These are phyloP conservation scores for Smittium mucronatum DNA, from an alignment of 371 early-diverging fungal genomes.

Conservation along the genomic window DNA sequence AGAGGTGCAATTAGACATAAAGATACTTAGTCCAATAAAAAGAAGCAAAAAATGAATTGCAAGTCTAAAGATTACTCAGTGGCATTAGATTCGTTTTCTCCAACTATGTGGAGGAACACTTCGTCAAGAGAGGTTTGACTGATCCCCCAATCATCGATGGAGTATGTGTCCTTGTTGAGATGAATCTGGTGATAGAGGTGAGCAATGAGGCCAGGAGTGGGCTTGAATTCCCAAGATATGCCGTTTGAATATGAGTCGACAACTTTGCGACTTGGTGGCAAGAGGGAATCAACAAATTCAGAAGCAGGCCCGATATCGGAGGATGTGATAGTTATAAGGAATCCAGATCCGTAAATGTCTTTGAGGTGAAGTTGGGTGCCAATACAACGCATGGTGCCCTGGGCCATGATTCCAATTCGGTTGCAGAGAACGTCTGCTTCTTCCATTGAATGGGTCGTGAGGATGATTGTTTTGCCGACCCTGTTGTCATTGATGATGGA, in stretches of 20 bases:
- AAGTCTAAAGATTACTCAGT: background rate
- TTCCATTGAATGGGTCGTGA: constrained; percentile 3
- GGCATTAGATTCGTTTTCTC: background rate
- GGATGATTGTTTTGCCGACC: background rate
- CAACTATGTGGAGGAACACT: background rate
- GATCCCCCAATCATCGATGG: background rate
- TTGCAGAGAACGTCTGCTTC: constrained; percentile 2
- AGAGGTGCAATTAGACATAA: no score
- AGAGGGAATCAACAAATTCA: background rate
- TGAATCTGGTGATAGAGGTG: background rate
- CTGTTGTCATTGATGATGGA: background rate
- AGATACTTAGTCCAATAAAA: no score
- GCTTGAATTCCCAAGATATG: background rate
- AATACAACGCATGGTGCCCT: background rate
- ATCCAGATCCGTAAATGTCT: background rate
- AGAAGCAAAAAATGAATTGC: background rate
- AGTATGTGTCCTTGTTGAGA: background rate
- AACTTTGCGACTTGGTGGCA: background rate
- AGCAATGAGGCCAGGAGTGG: background rate
- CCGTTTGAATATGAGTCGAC: background rate
- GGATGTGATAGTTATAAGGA: constrained; percentile 16
- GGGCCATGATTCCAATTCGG: background rate
- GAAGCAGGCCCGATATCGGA: background rate
- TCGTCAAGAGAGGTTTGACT: constrained; percentile 2
- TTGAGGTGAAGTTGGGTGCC: background rate